Base-by-base conservation (phyloP, 352 stramenopile species). In the Pythium insidiosum region DNA sequence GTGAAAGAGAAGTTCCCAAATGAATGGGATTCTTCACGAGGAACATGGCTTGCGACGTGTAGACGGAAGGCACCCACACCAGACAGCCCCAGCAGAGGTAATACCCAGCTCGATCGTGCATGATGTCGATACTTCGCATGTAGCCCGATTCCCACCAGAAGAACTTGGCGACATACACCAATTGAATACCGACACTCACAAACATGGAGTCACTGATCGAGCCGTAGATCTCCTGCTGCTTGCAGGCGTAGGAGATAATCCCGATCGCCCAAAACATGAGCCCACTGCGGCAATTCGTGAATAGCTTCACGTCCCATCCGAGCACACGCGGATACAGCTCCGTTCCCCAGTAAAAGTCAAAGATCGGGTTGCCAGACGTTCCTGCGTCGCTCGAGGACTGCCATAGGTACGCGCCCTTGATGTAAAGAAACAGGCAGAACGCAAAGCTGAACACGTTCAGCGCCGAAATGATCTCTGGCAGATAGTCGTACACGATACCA, bases 51-150 rank as follows among this genome's bases (percentile, higher is more conserved):
- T 95, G 91, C n/a, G 81, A 92, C 5, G 94, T 98, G 72, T 99
- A 99, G 21, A 99, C 77, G 5, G 83, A 84, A 3, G 95, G 96
- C 16, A 99, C 88, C 93, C 94, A 99, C 4, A 97, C 87, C n/a
- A 97, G 69, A 44, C 90, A 97, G 46, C 96, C 96, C 95, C 95
- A 99, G 66, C 89, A 97, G 25, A 98, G 82, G 67, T 97, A 97
- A 63, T 95, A 97, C 10, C 90, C 90, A 1, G 89, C 89, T 43
- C 88, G 85, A 64, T 97, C 89, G 66, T 96, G 83, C 83, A 95
- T 86, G 58, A 98, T 98, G 67, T 98, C 96, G 66, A 98, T 98
- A 42, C 76, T 96, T 62, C 91, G 91, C 90, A 98, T 97, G 82
- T 99, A 99, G 21, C 86, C 84, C 13, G 78, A 78, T 64, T 97